phyloP scores from a whole-genome alignment of 164 flowering plant genomes.

The Stephania yunnanensis region DNA sequence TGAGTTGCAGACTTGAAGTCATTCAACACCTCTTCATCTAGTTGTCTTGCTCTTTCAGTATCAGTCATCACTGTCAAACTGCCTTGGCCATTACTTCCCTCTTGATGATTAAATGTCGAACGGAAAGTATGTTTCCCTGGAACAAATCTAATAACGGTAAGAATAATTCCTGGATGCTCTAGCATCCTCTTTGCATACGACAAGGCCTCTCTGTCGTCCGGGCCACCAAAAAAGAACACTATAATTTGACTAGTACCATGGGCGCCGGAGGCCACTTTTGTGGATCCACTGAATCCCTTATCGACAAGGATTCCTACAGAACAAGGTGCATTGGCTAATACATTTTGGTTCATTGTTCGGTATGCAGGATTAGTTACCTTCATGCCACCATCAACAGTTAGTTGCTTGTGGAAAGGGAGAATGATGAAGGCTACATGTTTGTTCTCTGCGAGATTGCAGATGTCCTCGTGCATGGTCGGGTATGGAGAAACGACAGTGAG shows the following conservation, averaged over 20 bases:
- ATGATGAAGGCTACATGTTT: slow-evolving; percentile 20
- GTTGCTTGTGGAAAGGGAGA: slow-evolving; percentile 27
- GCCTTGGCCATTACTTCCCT: background rate
- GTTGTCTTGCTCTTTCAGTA: background rate
- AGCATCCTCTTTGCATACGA: slow-evolving; percentile 13
- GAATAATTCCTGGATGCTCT: slow-evolving; percentile 6
- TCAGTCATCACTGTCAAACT: background rate
- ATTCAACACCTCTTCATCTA: slow-evolving; percentile 1
- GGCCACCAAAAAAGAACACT: slow-evolving; percentile 12
- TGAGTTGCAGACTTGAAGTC: background rate
- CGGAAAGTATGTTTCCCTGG: slow-evolving; percentile 1
- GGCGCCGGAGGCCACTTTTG: background rate
- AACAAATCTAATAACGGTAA: slow-evolving; percentile 12
- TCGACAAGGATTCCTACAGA: slow-evolving; percentile 19
- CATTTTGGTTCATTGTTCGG: slow-evolving; percentile 17
- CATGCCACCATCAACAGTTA: slow-evolving; percentile 21
- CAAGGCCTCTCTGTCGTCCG: slow-evolving; percentile 19
- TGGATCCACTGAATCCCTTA: slow-evolving; percentile 11
- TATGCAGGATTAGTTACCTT: slow-evolving; percentile 18
- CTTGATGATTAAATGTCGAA: background rate
- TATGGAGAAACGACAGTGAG: slow-evolving; percentile 21
- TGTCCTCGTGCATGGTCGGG: slow-evolving; percentile 18
- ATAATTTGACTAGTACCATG: slow-evolving; percentile 7
- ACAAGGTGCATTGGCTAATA: slow-evolving; percentile 16
- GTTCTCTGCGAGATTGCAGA: slow-evolving; percentile 24